phyloP scores from a whole-genome alignment of 2,329 filamentous ascomycete species.

The Talaromyces sp. region DNA sequence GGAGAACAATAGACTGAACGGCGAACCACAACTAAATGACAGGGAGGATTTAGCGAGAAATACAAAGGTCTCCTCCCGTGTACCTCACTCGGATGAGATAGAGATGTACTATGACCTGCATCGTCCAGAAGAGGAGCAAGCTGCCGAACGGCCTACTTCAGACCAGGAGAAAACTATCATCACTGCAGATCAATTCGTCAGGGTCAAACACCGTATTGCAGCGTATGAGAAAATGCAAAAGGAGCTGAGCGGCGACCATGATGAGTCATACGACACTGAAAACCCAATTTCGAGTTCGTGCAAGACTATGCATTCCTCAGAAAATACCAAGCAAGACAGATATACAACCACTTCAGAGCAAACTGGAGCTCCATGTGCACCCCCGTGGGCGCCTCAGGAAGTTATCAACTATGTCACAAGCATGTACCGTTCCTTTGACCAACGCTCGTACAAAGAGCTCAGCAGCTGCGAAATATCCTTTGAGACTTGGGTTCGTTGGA shows the following conservation, averaged over 20 bases:
- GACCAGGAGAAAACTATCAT: not conserved
- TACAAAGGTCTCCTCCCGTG: not conserved
- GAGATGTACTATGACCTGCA: not conserved
- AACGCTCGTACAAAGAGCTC: not conserved
- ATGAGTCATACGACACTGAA: not conserved
- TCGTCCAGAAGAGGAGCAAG: not conserved
- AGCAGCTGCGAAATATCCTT: not conserved
- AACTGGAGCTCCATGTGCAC: not conserved
- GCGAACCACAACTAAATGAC: not conserved
- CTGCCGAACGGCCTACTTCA: not conserved
- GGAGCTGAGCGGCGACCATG: not conserved
- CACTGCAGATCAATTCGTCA: not conserved
- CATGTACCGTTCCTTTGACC: not conserved
- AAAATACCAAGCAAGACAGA: not conserved
- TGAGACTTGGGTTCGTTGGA: constrained; percentile 3
- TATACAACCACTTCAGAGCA: not conserved
- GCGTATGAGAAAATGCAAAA: not conserved
- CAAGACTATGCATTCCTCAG: not conserved
- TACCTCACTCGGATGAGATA: not conserved
- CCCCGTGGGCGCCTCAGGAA: not conserved
- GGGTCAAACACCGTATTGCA: not conserved
- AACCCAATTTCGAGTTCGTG: not conserved
- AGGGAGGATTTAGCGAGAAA: not conserved
- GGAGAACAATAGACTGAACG: not conserved
- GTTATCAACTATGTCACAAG: not conserved